Conservation (phyloP, 1,139 yeast species). For the Zygosaccharomyces pseudobailii region DNA sequence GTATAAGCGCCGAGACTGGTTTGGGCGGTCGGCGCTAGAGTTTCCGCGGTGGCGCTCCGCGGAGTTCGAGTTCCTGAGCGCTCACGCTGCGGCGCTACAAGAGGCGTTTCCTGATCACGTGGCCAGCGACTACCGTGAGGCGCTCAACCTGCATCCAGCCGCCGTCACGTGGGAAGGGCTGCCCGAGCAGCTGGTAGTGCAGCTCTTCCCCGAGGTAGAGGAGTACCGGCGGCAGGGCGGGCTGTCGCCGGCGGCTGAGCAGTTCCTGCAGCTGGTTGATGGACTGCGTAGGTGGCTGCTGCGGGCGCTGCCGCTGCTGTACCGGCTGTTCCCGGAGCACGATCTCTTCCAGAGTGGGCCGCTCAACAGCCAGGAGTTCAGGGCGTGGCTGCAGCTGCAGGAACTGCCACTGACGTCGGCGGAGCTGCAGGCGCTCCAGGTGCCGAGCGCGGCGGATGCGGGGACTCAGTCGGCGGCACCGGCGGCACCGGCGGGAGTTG, state of each 20-base stretch:
- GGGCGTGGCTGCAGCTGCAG: constrained; percentile 13
- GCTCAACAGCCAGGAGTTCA: constrained; percentile 25
- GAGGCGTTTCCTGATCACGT: constrained; percentile 19
- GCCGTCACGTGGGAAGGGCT: constrained; percentile 6
- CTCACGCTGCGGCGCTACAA: constrained; percentile 2
- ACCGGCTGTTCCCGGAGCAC: constrained; percentile 28
- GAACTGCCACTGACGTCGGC: not conserved
- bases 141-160: constrained; percentile 15
- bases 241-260: constrained; percentile 16
- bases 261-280: constrained; percentile 23
- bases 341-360: constrained; percentile 27
- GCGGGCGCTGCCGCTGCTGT: constrained; percentile 27
- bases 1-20: constrained; percentile 28
- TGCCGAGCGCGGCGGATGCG: not conserved
- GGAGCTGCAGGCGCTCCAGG: not conserved
- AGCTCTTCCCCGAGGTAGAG: constrained; percentile 31
- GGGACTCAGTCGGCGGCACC: not conserved
- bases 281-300: constrained; percentile 23
- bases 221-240: constrained; percentile 15
- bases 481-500: not conserved
- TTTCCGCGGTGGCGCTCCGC: constrained; percentile 19
- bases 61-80: constrained; percentile 10
- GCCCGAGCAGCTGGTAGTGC: constrained; percentile 17
- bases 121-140: constrained; percentile 22
- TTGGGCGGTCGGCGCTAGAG: constrained; percentile 12